Conservation (phyloP, 108 stramenopile species). For the Skeletonema tropicum region DNA sequence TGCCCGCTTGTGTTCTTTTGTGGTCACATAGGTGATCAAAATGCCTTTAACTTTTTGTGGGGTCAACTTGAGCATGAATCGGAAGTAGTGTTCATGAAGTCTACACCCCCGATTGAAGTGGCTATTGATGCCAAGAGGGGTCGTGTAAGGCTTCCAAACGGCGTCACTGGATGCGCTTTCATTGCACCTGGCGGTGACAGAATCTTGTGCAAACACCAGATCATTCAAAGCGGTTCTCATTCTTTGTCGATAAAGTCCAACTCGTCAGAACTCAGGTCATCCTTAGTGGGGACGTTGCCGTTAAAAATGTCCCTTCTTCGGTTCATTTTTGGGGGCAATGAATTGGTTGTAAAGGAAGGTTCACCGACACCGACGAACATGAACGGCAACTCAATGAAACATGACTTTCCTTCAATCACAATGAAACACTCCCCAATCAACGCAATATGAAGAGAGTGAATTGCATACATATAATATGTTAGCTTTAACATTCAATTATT, state of each 20-base stretch:
- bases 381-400: conserved; percentile 4
- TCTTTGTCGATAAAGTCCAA: conserved; percentile 29
- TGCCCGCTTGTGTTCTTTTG: conserved; percentile 82
- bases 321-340: conserved; percentile 35
- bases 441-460: background rate
- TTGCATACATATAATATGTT: conserved; percentile 1
- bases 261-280: conserved; percentile 19
- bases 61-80: conserved; percentile 34
- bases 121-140: conserved; percentile 27
- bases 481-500: background rate
- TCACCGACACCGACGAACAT: background rate
- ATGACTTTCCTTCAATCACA: conserved; percentile 32
- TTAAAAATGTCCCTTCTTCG: conserved; percentile 23
- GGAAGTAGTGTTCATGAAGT: background rate
- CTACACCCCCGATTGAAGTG: background rate
- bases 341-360: conserved; percentile 1
- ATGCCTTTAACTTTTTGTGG: conserved; percentile 77
- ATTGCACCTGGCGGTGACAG: conserved; percentile 31
- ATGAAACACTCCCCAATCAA: conserved; percentile 11
- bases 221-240: conserved; percentile 13
- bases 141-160: conserved; percentile 13
- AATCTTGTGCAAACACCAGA: conserved; percentile 30
- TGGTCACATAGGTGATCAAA: conserved; percentile 55
- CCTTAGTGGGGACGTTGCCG: conserved; percentile 11
- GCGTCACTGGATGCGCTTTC: conserved; percentile 35